Conservation (phyloP, 2,329 filamentous ascomycete species). For the Macrophomina pseudophaseolina region DNA sequence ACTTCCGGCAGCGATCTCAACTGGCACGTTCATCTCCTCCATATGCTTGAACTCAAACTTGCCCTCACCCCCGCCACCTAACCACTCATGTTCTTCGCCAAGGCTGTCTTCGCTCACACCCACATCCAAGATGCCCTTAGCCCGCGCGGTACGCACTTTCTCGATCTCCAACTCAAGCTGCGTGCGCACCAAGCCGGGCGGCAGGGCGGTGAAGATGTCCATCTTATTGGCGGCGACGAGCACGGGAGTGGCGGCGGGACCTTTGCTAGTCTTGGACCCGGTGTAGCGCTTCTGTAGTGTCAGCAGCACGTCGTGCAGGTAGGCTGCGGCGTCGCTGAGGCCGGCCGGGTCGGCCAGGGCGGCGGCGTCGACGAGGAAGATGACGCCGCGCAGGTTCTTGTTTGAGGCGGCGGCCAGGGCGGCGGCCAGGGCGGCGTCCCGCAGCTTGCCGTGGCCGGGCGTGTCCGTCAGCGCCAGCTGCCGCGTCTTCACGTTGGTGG, state of each 20-base stretch:
- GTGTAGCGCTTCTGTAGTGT: slow-evolving; percentile 75
- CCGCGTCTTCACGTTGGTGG: slow-evolving; percentile 59
- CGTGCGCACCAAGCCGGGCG: slow-evolving; percentile 73
- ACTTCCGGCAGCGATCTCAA: slow-evolving; percentile 79
- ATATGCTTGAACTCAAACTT: slow-evolving; percentile 82
- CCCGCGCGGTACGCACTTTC: slow-evolving; percentile 73
- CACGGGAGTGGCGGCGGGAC: slow-evolving; percentile 68
- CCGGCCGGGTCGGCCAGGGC: slow-evolving; percentile 41
- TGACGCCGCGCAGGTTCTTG: slow-evolving; percentile 66
- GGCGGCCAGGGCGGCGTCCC: slow-evolving; percentile 66
- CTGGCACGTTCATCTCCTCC: slow-evolving; percentile 78
- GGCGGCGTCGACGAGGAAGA: slow-evolving; percentile 89
- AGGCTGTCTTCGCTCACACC: slow-evolving; percentile 69
- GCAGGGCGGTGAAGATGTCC: slow-evolving; percentile 91
- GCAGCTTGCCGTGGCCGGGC: slow-evolving; percentile 88
- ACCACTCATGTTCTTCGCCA: slow-evolving; percentile 66
- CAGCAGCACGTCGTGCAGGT: slow-evolving; percentile 89
- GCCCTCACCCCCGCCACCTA: slow-evolving; percentile 79
- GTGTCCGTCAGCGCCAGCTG: slow-evolving; percentile 85
- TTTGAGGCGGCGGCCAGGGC: slow-evolving; percentile 50
- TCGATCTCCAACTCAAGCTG: slow-evolving; percentile 81
- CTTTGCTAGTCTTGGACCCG: slow-evolving; percentile 61
- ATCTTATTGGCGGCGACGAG: slow-evolving; percentile 93
- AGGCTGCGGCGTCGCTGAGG: slow-evolving; percentile 76
- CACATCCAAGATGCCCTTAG: slow-evolving; percentile 81